These are phyloP conservation scores for Lepiota venenata DNA, from an alignment of 768 basidiomycete genomes.

Conservation along the genomic window DNA sequence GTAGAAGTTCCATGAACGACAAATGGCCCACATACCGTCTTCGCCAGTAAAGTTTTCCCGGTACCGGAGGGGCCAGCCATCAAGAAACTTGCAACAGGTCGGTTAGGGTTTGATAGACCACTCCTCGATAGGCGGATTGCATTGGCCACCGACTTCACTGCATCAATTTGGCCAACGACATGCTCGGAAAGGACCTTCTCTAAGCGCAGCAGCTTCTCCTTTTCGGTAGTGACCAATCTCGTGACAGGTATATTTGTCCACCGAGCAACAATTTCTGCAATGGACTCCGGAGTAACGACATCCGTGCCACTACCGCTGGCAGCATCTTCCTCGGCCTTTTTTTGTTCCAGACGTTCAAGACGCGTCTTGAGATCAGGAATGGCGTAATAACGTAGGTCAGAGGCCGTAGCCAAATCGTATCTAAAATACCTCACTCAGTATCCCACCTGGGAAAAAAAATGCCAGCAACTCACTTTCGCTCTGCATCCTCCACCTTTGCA, in stretches of 20 bases:
- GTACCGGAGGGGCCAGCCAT: conserved; percentile 92
- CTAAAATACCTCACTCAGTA: conserved; percentile 28
- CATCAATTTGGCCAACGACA: conserved; percentile 89
- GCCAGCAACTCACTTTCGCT: conserved; percentile 61
- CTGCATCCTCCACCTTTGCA: conserved; percentile 91
- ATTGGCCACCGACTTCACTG: conserved; percentile 89
- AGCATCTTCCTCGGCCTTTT: conserved; percentile 69
- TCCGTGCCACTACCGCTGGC: conserved; percentile 55
- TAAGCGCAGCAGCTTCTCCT: conserved; percentile 84
- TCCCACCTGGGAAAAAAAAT: not conserved
- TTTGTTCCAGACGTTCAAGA: conserved; percentile 67
- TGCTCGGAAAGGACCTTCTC: conserved; percentile 75
- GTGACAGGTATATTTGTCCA: conserved; percentile 95
- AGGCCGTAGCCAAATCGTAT: conserved; percentile 72
- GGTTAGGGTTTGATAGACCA: conserved; percentile 83
- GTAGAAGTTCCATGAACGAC: not conserved
- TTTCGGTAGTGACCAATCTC: conserved; percentile 82
- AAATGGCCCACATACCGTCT: conserved; percentile 60
- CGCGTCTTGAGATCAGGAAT: conserved; percentile 82
- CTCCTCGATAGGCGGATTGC: conserved; percentile 91
- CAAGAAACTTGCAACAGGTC: conserved; percentile 91
- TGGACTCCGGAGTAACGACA: conserved; percentile 81
- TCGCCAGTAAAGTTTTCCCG: conserved; percentile 86
- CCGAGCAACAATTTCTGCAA: conserved; percentile 89
- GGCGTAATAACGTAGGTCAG: conserved; percentile 89